Conservation (phyloP, 495 filamentous ascomycete genomes). For the Hypoxylon fuscum region DNA sequence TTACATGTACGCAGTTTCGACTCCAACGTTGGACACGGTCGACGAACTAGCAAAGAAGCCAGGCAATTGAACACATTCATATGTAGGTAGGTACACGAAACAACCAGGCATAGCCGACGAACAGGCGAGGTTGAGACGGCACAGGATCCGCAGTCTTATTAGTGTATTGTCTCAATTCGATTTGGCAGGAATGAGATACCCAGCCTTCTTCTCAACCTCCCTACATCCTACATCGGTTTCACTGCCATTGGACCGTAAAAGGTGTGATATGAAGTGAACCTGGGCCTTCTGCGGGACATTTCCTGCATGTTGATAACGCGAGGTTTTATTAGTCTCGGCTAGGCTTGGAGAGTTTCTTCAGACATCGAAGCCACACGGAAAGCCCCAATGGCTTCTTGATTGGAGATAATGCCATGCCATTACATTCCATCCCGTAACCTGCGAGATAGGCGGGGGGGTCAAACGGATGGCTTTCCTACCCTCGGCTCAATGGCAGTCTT, state of each 20-base stretch:
- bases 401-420: conserved; percentile 35
- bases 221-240: conserved; percentile 16
- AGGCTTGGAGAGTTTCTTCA: conserved; percentile 19
- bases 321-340: conserved; percentile 26
- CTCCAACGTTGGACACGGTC: conserved; percentile 10
- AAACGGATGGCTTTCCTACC: conserved; percentile 14
- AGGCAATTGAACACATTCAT: conserved; percentile 9
- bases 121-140: conserved; percentile 25
- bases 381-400: conserved; percentile 17
- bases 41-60: conserved; percentile 18
- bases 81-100: conserved; percentile 32
- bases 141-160: conserved; percentile 17
- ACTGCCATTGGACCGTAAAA: conserved; percentile 22
- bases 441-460: conserved; percentile 33
- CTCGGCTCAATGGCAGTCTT: conserved; percentile 34
- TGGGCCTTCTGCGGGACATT: conserved; percentile 14
- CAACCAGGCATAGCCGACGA: conserved; percentile 14
- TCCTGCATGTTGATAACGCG: conserved; percentile 32
- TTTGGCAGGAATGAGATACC: conserved; percentile 14
- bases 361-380: background rate
- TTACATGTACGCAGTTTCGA: conserved; percentile 20
- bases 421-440: conserved; percentile 24
- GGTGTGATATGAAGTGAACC: conserved; percentile 20
- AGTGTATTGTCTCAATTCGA: conserved; percentile 23
- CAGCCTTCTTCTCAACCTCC: conserved; percentile 15